Base-by-base conservation (phyloP, 2,329 filamentous ascomycete species). In the Immersiporthe knoxdaviesiana region DNA sequence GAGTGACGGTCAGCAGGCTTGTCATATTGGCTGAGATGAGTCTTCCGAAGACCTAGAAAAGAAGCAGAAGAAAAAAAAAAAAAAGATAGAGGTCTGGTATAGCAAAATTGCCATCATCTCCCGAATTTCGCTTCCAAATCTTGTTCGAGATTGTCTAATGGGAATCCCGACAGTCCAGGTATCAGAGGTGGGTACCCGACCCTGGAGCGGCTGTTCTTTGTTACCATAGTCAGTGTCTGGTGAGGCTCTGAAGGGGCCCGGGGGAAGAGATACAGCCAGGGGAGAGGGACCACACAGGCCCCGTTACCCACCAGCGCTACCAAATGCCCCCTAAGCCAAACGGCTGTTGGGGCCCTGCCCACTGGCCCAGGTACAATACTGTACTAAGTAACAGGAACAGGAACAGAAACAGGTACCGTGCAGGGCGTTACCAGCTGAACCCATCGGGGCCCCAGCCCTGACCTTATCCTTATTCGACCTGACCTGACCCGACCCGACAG, bases 151-250 rank as follows among this genome's bases (percentile, higher is more conserved):
- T 52, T 52, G 50, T 27, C 50, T 52, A 27, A 12, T 52, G n/a
- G n/a, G 12, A 27, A 24, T 27, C 24, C 50, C 50, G 50, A 52
- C 50, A 27, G 50, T 52, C n/a, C n/a, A 52, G 50, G 50, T 52
- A 52, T 52, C 50, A 52, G 50, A 52, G n/a, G 50, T 52, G 50
- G 50, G 50, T 27, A 52, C 50, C 50, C n/a, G 50, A 52, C n/a
- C 24, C 50, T 52, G 50, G n/a, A 27, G 50, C 24, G 50, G 44
- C 18, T 47, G 44, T 47, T 11, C 44, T n/a, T 10, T 10, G 18
- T 47, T 8, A n/a, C 44, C 7, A 8, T 18, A 47, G n/a, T 52
- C n/a, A 27, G n/a, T 52, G n/a, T 52, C 50, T 52, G 50, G 50
- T n/a, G 50, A 52, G n/a, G 47, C 21, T 24, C 44, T 50, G 44